Evolutionary conservation across 305 asterid genomes (phyloP), one percentile per base, ranked within the genome.

Genomic region (Fraxinus nigra): DNA sequence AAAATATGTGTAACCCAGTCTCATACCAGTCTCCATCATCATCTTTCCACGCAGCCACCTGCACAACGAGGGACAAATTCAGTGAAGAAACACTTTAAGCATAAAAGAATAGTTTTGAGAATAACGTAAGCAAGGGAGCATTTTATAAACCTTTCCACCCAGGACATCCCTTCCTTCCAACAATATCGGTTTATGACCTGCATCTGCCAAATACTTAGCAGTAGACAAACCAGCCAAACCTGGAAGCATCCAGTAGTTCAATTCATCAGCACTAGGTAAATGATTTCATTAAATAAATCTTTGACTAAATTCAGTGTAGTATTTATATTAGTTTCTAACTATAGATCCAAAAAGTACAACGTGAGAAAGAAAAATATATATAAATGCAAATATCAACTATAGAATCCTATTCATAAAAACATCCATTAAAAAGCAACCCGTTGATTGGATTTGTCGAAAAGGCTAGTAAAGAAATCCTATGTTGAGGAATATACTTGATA

Each of bases 21-120:
- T 97, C 99, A 1, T 97, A 97, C 96, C 98, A 97, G 87, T 94
- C 99, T 73, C 99, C 99, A 46, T 94, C 98, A 7, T 91, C 90
- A 81, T 97, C 99, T 87, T 94, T 91, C 99, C 99, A 97, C 37
- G 99, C 99, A 86, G 99, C 98, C 80, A 97, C 87, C 99, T 97
- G 87, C 24, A 20, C 16, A 75, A 70, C 77, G 76, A 85, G 56
- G 63, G 76, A 85, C 1, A 8, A 79, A 40, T 32, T 86, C 69
- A 86, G 85, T 78, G 61, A 74, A 82, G 67, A 76, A 40, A 61
- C 32, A 3, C 46, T 22, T 28, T 8, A 34, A 63, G 61, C 80
- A 85, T 76, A 8, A 75, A 20, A 73, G 32, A 30, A 24, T 0
- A 32, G 48, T 32, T 4, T 3, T 4, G 72, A 79, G 40, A 22